Evolutionary conservation across 805 yeast genomes (phyloP).

Genomic region (Starmerella davenportii): DNA sequence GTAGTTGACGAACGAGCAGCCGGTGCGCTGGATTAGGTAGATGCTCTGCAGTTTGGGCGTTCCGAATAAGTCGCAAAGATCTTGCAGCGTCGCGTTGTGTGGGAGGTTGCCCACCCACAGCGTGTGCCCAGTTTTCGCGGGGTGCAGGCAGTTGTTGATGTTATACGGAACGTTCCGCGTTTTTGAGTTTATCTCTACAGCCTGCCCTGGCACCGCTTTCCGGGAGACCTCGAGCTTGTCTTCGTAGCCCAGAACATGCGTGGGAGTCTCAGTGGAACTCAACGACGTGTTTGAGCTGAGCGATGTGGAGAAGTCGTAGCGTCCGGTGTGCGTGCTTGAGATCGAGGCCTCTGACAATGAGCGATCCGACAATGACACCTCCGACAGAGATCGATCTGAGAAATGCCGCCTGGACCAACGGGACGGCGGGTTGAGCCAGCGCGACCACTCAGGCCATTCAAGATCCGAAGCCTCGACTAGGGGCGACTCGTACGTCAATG

Average conservation of each 20-base stretch:
- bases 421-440: background rate
- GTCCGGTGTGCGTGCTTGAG: background rate
- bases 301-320: background rate
- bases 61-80: constrained; percentile 25
- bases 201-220: no score
- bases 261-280: no score
- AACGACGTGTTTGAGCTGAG: background rate
- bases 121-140: constrained; percentile 25
- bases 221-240: no score
- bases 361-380: no score
- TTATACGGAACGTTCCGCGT: background rate
- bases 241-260: no score
- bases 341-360: background rate
- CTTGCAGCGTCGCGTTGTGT: constrained; percentile 21
- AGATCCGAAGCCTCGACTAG: background rate
- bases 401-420: no score
- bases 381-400: no score
- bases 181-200: background rate
- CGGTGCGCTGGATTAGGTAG: constrained; percentile 26
- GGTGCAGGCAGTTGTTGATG: constrained; percentile 11
- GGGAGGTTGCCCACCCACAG: constrained; percentile 33
- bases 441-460: constrained; percentile 4
- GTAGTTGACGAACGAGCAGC: constrained; percentile 29
- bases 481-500: background rate
- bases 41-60: constrained; percentile 24